A percentile compares a stretch with the other conserved stretches of the same genome.
Conservation (phyloP, 345 rosid genomes). For the Ceriops tagal region DNA sequence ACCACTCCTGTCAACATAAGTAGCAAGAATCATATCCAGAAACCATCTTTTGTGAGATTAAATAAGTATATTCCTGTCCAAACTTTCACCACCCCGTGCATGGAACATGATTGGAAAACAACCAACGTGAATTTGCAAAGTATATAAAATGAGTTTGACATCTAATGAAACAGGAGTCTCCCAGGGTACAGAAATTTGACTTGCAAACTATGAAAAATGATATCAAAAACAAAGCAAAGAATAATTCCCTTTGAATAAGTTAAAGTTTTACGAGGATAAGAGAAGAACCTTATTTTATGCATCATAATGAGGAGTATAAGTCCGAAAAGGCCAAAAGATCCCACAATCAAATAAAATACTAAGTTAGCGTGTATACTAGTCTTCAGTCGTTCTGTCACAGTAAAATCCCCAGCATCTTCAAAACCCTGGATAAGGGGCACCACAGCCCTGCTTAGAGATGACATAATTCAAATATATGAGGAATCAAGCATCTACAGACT, state of each 20-base stretch:
- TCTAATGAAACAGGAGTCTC: neutral
- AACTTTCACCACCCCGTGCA: neutral
- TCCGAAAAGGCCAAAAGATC: slow-evolving; percentile 82
- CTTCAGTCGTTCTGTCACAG: slow-evolving; percentile 78
- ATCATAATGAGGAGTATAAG: slow-evolving; percentile 84
- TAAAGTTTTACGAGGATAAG: slow-evolving; percentile 11
- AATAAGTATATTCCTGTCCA: neutral
- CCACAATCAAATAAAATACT: slow-evolving; percentile 84
- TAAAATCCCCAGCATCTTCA: slow-evolving; percentile 99
- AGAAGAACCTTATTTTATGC: slow-evolving; percentile 47
- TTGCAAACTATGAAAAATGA: slow-evolving; percentile 8
- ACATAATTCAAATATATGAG: slow-evolving; percentile 45
- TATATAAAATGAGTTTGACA: neutral
- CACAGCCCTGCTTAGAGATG: slow-evolving; percentile 92
- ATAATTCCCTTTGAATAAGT: neutral
- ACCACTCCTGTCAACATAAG: slow-evolving; percentile 43
- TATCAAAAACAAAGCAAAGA: slow-evolving; percentile 11
- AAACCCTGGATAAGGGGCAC: slow-evolving; percentile 99
- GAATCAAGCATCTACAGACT: slow-evolving; percentile 29
- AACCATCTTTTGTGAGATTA: neutral
- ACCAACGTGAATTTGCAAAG: slow-evolving; percentile 7
- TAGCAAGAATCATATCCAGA: neutral
- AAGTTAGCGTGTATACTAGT: slow-evolving; percentile 91
- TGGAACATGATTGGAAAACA: neutral
- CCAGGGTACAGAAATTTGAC: slow-evolving; percentile 6